Conservation (phyloP, 2,329 filamentous ascomycete genomes). For the Magnaporthiopsis incrustans region DNA sequence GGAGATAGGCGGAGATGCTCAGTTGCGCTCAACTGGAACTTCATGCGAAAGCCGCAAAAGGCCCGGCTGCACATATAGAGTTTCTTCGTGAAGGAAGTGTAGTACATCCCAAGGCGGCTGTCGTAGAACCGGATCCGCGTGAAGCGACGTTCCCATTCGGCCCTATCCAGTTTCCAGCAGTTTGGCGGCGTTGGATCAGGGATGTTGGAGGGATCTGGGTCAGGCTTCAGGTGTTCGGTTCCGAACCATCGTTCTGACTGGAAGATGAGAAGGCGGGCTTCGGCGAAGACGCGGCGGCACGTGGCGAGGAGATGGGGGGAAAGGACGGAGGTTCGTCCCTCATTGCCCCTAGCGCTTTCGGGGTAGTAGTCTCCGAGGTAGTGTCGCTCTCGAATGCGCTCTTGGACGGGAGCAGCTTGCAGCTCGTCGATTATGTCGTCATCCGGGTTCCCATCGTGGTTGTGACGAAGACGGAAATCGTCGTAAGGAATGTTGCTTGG, state of each 20-base stretch:
- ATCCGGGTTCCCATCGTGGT: slow-evolving; percentile 2
- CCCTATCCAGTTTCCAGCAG: background rate
- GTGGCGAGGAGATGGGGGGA: slow-evolving; percentile 2
- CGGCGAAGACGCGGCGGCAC: slow-evolving; percentile 1
- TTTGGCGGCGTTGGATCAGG: background rate
- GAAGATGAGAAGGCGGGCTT: background rate
- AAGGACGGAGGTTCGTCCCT: background rate
- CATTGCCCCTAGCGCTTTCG: background rate
- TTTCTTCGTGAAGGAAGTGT: background rate
- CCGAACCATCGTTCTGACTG: background rate
- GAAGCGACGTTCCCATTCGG: background rate
- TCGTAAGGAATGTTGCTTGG: background rate
- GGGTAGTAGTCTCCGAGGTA: too few species aligned
- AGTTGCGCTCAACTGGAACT: background rate
- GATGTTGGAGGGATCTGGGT: too few species aligned
- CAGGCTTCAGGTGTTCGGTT: too few species aligned
- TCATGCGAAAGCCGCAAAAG: background rate
- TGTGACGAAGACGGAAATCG: background rate
- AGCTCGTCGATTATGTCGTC: background rate
- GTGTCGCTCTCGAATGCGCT: too few species aligned
- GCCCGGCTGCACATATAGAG: background rate
- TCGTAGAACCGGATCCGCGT: background rate
- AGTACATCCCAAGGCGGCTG: background rate
- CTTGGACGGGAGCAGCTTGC: background rate
- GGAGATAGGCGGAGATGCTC: slow-evolving; percentile 2